Conservation (phyloP, 805 yeast genomes). For the Sugiyamaella lignohabitans region DNA sequence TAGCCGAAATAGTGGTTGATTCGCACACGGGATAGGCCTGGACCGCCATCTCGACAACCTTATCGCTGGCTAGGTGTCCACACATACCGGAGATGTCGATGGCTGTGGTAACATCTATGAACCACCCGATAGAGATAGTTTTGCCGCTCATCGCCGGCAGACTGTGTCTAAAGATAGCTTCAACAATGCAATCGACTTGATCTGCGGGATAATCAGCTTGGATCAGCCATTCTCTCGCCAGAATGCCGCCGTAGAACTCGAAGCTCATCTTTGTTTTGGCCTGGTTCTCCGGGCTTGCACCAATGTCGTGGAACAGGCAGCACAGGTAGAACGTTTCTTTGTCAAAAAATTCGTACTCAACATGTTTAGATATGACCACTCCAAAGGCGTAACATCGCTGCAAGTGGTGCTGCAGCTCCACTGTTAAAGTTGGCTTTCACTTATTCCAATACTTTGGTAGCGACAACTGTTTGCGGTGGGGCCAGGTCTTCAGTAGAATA, state of each 20-base stretch:
- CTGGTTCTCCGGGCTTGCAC: constrained; percentile 15
- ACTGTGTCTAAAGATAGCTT: constrained; percentile 2
- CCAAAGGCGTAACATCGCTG: constrained; percentile 12
- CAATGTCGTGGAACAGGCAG: constrained; percentile 20
- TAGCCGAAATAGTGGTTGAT: not conserved
- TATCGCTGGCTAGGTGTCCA: not conserved
- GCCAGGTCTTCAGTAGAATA: not conserved
- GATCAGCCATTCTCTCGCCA: constrained; percentile 16
- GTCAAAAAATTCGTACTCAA: constrained; percentile 12
- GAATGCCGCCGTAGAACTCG: constrained; percentile 21
- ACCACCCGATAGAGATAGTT: not conserved
- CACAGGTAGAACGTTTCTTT: constrained; percentile 15
- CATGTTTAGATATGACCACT: constrained; percentile 11
- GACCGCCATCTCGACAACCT: not conserved
- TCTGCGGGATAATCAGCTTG: not conserved
- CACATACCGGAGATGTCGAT: not conserved
- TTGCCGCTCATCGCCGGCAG: not conserved
- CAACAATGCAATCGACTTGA: constrained; percentile 1
- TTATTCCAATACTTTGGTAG: not conserved
- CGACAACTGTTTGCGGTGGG: not conserved
- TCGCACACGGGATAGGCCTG: not conserved
- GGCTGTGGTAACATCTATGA: not conserved
- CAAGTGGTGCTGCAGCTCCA: constrained; percentile 7
- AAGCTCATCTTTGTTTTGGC: constrained; percentile 18
- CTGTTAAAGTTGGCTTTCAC: not conserved